These are phyloP conservation scores for Ambrosia trifida DNA, from an alignment of 129 eudicot genomes.

Conservation along the genomic window DNA sequence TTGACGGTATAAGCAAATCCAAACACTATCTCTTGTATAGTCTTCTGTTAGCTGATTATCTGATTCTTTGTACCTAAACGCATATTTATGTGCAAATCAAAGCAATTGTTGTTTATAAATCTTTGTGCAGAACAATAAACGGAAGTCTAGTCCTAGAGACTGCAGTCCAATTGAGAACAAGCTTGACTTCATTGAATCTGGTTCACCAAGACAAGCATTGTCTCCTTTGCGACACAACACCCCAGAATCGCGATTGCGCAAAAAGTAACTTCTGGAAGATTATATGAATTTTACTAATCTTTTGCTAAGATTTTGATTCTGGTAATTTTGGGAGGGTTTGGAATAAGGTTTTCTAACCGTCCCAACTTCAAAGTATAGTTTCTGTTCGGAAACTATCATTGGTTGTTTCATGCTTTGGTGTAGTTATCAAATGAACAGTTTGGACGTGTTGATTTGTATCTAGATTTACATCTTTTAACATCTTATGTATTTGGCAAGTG, in stretches of 20 bases:
- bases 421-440: neutral
- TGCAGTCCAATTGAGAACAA: constrained; percentile 65
- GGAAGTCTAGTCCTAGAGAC: constrained; percentile 66
- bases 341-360: constrained; percentile 11
- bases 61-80: neutral
- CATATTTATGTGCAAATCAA: neutral
- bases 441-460: neutral
- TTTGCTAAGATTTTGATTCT: constrained; percentile 12
- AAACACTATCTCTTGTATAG: neutral
- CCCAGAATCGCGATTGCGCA: constrained; percentile 53
- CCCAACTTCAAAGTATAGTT: neutral
- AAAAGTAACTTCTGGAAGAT: constrained; percentile 35
- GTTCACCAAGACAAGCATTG: constrained; percentile 51
- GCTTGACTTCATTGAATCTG: constrained; percentile 53
- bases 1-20: neutral
- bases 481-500: neutral
- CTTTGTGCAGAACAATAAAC: constrained; percentile 60
- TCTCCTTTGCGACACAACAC: constrained; percentile 63
- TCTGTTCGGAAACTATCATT: constrained; percentile 15
- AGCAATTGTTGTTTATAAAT: neutral
- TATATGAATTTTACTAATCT: constrained; percentile 11
- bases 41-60: neutral
- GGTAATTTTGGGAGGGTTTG: neutral
- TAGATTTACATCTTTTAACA: neutral
- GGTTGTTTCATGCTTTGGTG: constrained; percentile 10